Percentiles rank a stretch among this genome's conserved stretches.
These are phyloP conservation scores for Penicillium sp. DNA, from an alignment of 2,329 filamentous ascomycete species.

Conservation along the genomic window DNA sequence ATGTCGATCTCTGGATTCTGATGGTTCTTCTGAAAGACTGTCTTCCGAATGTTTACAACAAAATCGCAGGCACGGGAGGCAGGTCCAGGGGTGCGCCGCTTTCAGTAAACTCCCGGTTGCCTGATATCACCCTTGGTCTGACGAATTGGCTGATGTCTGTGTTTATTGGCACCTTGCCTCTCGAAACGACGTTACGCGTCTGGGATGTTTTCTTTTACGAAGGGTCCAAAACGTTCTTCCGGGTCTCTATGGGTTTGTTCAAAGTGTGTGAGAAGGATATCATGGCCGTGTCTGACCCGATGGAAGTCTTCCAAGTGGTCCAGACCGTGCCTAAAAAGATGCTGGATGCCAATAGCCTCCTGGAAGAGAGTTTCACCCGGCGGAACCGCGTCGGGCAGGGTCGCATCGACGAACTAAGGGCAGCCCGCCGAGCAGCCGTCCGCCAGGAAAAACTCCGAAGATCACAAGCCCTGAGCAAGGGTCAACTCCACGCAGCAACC, in stretches of 20 bases:
- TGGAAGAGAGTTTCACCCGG: conserved; percentile 82
- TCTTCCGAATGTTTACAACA: conserved; percentile 82
- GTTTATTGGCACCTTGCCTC: conserved; percentile 89
- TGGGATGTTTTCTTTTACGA: conserved; percentile 98
- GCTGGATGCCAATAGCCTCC: conserved; percentile 78
- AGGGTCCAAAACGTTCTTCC: conserved; percentile 90
- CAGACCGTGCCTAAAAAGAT: conserved; percentile 82
- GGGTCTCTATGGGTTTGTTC: conserved; percentile 88
- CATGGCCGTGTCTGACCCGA: conserved; percentile 77
- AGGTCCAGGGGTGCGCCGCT: conserved; percentile 48
- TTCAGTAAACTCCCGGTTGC: conserved; percentile 62
- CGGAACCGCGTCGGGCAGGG: conserved; percentile 82
- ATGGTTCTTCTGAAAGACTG: conserved; percentile 85
- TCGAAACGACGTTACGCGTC: conserved; percentile 87
- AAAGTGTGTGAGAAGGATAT: conserved; percentile 85
- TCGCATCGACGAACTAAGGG: conserved; percentile 75
- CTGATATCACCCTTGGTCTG: conserved; percentile 88
- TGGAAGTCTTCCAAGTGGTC: conserved; percentile 95
- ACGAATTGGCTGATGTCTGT: conserved; percentile 99
- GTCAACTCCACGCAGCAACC: conserved; percentile 37
- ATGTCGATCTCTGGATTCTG: conserved; percentile 90
- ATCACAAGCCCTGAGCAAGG: conserved; percentile 42
- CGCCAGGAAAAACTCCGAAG: conserved; percentile 47
- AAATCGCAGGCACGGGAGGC: conserved; percentile 74
- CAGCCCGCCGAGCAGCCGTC: conserved; percentile 64